phyloP scores from a whole-genome alignment of 2,329 filamentous ascomycete species.

The Beauveria scarabaeidicola region DNA sequence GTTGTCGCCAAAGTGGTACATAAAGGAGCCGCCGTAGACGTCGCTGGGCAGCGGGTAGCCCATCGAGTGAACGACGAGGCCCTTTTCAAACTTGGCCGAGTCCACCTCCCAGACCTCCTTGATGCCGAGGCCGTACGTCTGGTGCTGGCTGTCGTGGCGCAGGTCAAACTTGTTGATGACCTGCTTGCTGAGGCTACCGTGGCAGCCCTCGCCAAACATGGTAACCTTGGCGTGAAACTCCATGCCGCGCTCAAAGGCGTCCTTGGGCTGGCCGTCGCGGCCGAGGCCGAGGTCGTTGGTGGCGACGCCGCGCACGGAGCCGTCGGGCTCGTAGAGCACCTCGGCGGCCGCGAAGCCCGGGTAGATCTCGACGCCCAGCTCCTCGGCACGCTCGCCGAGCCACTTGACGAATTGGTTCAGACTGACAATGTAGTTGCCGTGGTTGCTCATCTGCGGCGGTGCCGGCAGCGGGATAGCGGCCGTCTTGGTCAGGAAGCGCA shows the following conservation, averaged over 20 bases:
- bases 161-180: constrained; percentile 91
- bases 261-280: constrained; percentile 75
- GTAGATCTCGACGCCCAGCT: constrained; percentile 91
- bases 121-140: constrained; percentile 89
- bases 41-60: constrained; percentile 83
- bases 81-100: constrained; percentile 84
- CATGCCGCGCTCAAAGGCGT: constrained; percentile 92
- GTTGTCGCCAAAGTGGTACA: constrained; percentile 99
- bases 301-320: constrained; percentile 85
- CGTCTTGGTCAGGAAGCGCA: constrained; percentile 88
- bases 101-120: constrained; percentile 98
- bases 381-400: constrained; percentile 93
- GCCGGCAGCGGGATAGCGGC: constrained; percentile 71
- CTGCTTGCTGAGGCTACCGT: constrained; percentile 91
- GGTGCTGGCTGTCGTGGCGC: constrained; percentile 77
- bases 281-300: constrained; percentile 89
- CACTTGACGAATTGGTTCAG: constrained; percentile 93
- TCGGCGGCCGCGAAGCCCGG: constrained; percentile 93
- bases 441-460: constrained; percentile 95
- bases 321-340: constrained; percentile 77
- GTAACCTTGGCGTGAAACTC: constrained; percentile 92
- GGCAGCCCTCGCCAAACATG: constrained; percentile 88
- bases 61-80: constrained; percentile 80
- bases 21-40: constrained; percentile 95
- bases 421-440: constrained; percentile 96